Base-by-base conservation (phyloP, 169 alveolate genomes). In the Cryptosporidium felis region DNA sequence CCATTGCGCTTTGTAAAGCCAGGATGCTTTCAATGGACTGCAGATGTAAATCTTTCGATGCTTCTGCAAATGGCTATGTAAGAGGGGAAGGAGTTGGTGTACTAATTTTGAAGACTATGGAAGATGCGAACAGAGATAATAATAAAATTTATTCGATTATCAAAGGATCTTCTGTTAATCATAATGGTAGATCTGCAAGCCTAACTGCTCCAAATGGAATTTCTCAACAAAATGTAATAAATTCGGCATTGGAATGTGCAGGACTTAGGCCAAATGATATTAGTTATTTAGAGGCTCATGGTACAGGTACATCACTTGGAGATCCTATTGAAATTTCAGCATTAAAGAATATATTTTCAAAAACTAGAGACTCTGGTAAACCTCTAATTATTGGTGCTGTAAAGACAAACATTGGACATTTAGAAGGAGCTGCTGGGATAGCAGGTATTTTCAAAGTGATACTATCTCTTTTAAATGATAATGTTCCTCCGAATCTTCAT, bases 371-470 rank as follows among this genome's bases (percentile, higher is more conserved):
- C 56, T 58, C 91, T 5, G 80, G 82, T 51, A 62, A 89, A 46
- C 94, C 95, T n/a, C 80, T 92, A 36, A 81, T 90, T 41, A 65
- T 92, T 21, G 95, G 94, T 0, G 95, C 95, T 3, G 88, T 91
- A 38, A 92, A 92, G 85, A 89, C 94, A 26, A 92, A 92, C 81
- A 89, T 92, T 53, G 95, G 95, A 1, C 95, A 92, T 56, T 74
- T 91, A 60, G 95, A 92, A 62, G 94, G 94, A 14, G 94, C 94
- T 14, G 94, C 94, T 18, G 94, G 94, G 14, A 89, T 91, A 63
- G 92, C 93, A 1, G 93, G 94, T 5, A 49, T 90, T 26, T 90
- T 91, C 23, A 91, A 91, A 80, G 91, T 90, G 8, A 80, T 89
- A n/a, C 89, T 91, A 5, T 85, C 90, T 49, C 79, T 91, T 30